These are phyloP conservation scores for Psilocybe cyanescens DNA, from an alignment of 768 basidiomycete genomes.

Conservation along the genomic window DNA sequence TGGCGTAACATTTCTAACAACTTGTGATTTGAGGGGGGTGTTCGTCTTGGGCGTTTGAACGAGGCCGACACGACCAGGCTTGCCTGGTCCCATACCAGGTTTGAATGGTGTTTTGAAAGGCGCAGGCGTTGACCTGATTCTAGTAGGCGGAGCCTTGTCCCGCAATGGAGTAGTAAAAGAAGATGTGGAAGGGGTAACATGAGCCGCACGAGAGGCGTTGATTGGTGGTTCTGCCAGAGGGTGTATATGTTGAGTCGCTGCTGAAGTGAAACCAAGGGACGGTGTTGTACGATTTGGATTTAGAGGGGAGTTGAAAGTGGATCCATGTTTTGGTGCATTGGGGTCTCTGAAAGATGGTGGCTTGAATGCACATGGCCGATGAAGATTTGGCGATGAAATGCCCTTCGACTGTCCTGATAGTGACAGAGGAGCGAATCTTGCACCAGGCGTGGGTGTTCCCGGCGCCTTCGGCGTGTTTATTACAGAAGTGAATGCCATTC, in stretches of 20 bases:
- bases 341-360: constrained; percentile 38
- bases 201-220: constrained; percentile 11
- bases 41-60: constrained; percentile 21
- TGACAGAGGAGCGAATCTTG: constrained; percentile 28
- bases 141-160: constrained; percentile 3
- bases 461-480: constrained; percentile 41
- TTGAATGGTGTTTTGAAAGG: constrained; percentile 73
- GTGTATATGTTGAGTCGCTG: constrained; percentile 37
- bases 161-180: constrained; percentile 15
- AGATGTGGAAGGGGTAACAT: constrained; percentile 2
- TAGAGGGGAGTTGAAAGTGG: constrained; percentile 30
- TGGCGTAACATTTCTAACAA: constrained; percentile 8
- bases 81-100: constrained; percentile 47
- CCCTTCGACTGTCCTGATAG: constrained; percentile 8
- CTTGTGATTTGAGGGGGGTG: not conserved
- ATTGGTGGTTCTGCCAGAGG: constrained; percentile 34
- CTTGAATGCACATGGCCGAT: constrained; percentile 45
- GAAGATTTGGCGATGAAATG: constrained; percentile 19
- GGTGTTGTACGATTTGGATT: constrained; percentile 26
- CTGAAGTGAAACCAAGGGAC: constrained; percentile 18
- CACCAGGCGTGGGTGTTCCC: constrained; percentile 42
- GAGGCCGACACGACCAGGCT: constrained; percentile 38
- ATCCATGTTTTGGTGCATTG: constrained; percentile 20
- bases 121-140: constrained; percentile 31
- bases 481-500: constrained; percentile 39